Evolutionary conservation across 23 red algal genomes (phyloP).

Genomic region (Gracilariopsis chorda): DNA sequence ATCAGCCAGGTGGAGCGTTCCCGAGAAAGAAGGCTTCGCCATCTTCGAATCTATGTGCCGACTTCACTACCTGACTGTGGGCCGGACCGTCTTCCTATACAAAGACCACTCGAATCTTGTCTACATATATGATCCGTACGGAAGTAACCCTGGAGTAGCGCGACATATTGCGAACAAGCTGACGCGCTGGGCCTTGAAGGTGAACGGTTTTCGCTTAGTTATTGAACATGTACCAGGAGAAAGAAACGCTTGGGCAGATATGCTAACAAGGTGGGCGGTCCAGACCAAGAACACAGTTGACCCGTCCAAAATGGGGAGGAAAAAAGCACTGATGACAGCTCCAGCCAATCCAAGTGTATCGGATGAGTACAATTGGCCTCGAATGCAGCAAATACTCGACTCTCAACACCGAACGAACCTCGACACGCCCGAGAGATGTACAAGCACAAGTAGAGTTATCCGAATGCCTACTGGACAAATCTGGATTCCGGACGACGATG

Average conservation of each 20-base stretch:
- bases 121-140: not conserved
- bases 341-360: not conserved
- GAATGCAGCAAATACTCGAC: not conserved
- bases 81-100: not conserved
- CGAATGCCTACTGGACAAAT: not conserved
- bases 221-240: not conserved
- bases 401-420: not conserved
- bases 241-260: not conserved
- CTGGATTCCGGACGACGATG: slow-evolving; percentile 8
- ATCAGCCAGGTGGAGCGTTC: not conserved
- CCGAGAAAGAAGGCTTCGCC: not conserved
- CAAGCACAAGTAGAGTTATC: not conserved
- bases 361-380: not conserved
- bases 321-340: not conserved
- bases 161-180: not conserved
- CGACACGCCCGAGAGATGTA: not conserved
- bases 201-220: not conserved
- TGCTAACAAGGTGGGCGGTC: not conserved
- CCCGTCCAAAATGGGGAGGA: no score
- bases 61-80: not conserved
- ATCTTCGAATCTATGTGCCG: not conserved
- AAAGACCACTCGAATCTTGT: not conserved
- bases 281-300: not conserved
- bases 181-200: slow-evolving; percentile 22
- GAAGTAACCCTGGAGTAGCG: not conserved